A percentile compares a stretch with the other conserved stretches of the same genome.
Evolutionary conservation across 352 stramenopile genomes (phyloP).

Genomic region (Pythium coloratum): DNA sequence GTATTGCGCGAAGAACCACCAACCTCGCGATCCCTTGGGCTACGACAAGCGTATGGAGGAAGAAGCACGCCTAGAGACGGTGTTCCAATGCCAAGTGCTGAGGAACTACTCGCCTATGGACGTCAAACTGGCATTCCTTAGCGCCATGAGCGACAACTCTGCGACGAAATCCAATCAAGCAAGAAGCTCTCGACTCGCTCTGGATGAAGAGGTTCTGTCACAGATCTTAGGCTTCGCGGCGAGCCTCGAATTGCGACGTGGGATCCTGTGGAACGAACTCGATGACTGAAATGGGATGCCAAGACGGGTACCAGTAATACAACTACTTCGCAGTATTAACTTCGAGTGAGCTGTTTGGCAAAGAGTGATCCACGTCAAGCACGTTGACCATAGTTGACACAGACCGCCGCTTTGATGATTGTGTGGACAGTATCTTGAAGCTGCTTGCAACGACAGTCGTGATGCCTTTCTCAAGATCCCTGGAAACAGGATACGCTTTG

Average conservation of each 20-base stretch:
- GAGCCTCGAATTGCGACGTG: background rate
- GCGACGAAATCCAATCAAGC: background rate
- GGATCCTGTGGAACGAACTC: background rate
- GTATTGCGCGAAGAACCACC: background rate
- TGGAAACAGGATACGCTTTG: too few relatives aligned
- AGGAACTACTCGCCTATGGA: background rate
- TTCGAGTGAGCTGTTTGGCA: too few relatives aligned
- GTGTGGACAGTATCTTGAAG: too few relatives aligned
- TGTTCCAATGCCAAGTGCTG: conserved; percentile 5
- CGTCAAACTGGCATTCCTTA: background rate
- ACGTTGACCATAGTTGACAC: too few relatives aligned
- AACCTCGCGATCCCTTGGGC: background rate
- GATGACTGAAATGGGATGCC: too few relatives aligned
- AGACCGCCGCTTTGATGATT: too few relatives aligned
- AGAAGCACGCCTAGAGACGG: background rate
- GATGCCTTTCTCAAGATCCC: too few relatives aligned
- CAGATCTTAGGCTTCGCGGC: background rate
- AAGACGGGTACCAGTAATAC: too few relatives aligned
- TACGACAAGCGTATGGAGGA: background rate
- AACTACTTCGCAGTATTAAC: too few relatives aligned
- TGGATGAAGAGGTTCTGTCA: background rate
- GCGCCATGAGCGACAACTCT: background rate
- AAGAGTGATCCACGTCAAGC: too few relatives aligned
- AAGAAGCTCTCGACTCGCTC: background rate
- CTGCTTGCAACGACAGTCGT: too few relatives aligned